Evolutionary conservation across 305 asterid genomes (phyloP).

Genomic region (Fraxinus baroniana): DNA sequence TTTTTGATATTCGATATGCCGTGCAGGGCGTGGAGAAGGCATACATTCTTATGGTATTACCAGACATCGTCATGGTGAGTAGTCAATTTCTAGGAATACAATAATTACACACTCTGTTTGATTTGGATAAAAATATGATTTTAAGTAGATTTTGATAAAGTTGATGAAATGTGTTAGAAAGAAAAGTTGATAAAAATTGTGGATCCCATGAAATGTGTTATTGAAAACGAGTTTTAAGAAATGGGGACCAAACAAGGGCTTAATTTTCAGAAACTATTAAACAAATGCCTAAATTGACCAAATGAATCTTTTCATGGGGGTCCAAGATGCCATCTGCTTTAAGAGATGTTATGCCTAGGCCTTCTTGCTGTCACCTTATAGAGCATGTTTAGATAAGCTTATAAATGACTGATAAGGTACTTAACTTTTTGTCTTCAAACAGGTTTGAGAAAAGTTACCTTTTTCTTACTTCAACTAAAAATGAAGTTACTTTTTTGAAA

Average conservation of each 20-base stretch:
- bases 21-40: conserved; percentile 91
- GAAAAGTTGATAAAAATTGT: no score
- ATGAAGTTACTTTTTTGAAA: background rate
- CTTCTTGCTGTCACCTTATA: background rate
- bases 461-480: background rate
- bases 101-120: background rate
- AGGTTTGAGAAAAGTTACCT: background rate
- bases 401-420: background rate
- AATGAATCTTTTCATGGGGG: background rate
- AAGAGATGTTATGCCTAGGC: background rate
- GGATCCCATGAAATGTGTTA: no score
- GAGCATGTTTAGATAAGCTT: background rate
- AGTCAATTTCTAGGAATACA: background rate
- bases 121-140: no score
- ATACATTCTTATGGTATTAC: conserved; percentile 84
- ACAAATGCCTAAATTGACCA: background rate
- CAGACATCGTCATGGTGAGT: conserved; percentile 90
- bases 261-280: background rate
- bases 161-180: no score
- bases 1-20: conserved; percentile 21
- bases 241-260: no score
- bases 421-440: background rate
- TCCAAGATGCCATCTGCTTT: background rate
- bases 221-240: no score
- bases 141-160: no score